Evolutionary conservation across 1,284 basidiomycete genomes (phyloP).

Genomic region (Tilletia walkeri): DNA sequence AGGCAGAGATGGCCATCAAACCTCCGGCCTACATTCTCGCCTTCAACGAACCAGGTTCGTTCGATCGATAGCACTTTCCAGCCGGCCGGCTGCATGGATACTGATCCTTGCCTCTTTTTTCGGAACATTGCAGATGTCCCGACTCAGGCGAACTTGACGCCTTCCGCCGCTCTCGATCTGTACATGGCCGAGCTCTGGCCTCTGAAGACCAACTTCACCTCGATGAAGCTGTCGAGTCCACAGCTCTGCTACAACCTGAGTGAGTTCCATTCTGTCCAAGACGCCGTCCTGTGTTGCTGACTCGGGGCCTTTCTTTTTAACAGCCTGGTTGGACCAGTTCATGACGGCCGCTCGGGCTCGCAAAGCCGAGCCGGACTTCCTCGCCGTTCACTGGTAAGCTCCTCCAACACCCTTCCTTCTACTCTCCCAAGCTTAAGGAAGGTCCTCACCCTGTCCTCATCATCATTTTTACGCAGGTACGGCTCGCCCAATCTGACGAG

Average conservation of each 20-base stretch:
- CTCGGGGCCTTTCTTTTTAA: not conserved
- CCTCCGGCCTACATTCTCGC: not conserved
- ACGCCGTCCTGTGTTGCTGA: too few species aligned
- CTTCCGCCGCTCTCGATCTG: not conserved
- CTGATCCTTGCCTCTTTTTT: not conserved
- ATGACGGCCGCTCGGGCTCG: not conserved
- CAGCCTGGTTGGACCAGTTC: constrained; percentile 8
- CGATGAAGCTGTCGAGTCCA: not conserved
- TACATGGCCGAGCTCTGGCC: constrained; percentile 7
- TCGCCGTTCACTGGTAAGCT: constrained; percentile 8
- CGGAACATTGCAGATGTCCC: not conserved
- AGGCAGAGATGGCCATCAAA: not conserved
- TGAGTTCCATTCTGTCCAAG: not conserved
- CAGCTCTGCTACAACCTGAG: constrained; percentile 3
- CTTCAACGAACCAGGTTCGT: constrained; percentile 12
- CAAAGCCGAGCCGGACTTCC: not conserved
- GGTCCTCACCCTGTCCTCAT: not conserved
- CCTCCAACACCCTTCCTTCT: not conserved
- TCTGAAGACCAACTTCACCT: not conserved
- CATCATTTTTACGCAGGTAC: not conserved
- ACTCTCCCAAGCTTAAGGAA: not conserved
- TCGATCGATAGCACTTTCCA: not conserved
- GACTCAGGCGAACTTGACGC: not conserved
- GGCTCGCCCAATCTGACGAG: not conserved
- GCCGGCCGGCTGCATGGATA: not conserved